A percentile compares a stretch with the other conserved stretches of the same genome.
Evolutionary conservation across 129 eudicot genomes (phyloP).

Genomic region (Artemisia tridentata): DNA sequence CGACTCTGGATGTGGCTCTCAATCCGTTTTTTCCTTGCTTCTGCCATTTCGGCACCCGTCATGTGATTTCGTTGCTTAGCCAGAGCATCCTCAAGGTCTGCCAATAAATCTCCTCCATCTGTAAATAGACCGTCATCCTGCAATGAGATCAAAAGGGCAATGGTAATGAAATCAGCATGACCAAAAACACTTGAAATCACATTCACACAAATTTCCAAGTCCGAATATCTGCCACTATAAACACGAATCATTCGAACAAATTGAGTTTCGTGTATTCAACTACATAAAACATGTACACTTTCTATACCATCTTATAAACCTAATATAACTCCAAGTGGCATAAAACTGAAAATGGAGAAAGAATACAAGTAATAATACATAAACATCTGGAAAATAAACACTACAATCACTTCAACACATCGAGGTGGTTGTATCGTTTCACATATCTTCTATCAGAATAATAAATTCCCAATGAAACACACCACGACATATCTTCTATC

Average conservation of each 20-base stretch:
- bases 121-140: constrained; percentile 47
- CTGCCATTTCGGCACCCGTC: constrained; percentile 56
- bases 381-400: too few species aligned
- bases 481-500: not conserved
- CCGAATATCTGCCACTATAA: not conserved
- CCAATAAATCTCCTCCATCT: constrained; percentile 60
- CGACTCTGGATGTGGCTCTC: constrained; percentile 71
- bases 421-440: too few species aligned
- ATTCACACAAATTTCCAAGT: not conserved
- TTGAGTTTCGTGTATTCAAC: not conserved
- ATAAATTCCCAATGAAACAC: too few species aligned
- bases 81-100: constrained; percentile 84
- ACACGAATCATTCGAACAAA: constrained; percentile 3
- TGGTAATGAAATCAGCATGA: not conserved
- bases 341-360: not conserved
- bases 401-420: too few species aligned
- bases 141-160: not conserved
- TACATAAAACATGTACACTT: too few species aligned
- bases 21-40: constrained; percentile 58
- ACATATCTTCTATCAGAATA: too few species aligned
- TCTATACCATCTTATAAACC: too few species aligned
- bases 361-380: not conserved
- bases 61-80: constrained; percentile 53
- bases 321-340: not conserved
- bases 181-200: constrained; percentile 8